phyloP scores from a whole-genome alignment of 1,284 basidiomycete species.

The Cryptococcus sp. region DNA sequence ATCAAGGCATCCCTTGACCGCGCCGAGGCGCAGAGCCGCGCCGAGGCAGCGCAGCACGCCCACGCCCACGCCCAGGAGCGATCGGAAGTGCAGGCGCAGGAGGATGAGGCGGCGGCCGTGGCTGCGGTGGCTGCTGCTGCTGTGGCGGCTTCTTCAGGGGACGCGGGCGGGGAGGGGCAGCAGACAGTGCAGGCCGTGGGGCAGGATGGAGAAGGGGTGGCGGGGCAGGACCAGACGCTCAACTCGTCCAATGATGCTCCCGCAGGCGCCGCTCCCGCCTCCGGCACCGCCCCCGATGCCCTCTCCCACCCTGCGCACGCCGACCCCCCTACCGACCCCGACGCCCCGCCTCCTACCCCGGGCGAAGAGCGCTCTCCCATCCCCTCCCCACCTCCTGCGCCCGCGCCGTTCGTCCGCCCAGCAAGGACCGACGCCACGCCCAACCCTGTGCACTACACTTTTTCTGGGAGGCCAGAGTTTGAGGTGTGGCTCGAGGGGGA shows the following conservation, averaged over 20 bases:
- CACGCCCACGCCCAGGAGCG: no score
- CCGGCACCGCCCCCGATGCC: not conserved
- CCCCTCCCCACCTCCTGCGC: slow-evolving; percentile 14
- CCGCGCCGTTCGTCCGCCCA: slow-evolving; percentile 34
- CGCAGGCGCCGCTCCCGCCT: not conserved
- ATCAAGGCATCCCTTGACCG: slow-evolving; percentile 25
- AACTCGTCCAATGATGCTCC: not conserved
- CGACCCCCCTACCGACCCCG: not conserved
- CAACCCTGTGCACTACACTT: slow-evolving; percentile 31
- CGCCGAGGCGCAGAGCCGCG: slow-evolving; percentile 17
- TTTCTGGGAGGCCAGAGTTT: slow-evolving; percentile 31
- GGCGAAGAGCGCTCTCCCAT: slow-evolving; percentile 16
- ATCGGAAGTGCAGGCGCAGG: no score
- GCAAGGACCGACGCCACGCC: slow-evolving; percentile 35
- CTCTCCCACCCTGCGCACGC: not conserved
- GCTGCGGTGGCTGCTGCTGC: no score
- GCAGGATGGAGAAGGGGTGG: no score
- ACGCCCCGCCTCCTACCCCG: not conserved
- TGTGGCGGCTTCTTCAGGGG: no score
- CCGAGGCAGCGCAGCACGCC: not conserved
- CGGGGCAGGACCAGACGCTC: no score
- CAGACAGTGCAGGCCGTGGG: no score
- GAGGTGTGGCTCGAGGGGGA: slow-evolving; percentile 43
- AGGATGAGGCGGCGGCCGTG: no score
- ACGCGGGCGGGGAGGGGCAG: no score